Percentiles rank a stretch among this genome's conserved stretches.
These are phyloP conservation scores for Metschnikowia lachancei DNA, from an alignment of 805 yeast genomes.

Conservation along the genomic window DNA sequence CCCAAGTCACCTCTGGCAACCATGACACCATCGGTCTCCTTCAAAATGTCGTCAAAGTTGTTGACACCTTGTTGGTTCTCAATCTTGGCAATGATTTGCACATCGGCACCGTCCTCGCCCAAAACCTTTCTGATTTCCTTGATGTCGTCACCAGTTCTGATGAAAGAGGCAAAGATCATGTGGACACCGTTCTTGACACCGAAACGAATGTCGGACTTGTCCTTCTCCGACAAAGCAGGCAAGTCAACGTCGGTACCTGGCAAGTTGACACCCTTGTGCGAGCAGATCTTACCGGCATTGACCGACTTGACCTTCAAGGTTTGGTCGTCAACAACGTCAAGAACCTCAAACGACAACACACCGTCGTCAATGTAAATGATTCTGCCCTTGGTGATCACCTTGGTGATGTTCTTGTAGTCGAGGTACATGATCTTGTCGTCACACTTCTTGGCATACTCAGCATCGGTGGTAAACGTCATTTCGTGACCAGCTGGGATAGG, in stretches of 20 bases:
- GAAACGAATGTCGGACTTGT: slow-evolving; percentile 83
- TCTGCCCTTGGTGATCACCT: slow-evolving; percentile 84
- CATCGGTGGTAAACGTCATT: slow-evolving; percentile 92
- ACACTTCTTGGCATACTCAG: slow-evolving; percentile 63
- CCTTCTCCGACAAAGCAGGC: slow-evolving; percentile 97
- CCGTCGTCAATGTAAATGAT: slow-evolving; percentile 97
- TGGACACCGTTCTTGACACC: slow-evolving; percentile 98
- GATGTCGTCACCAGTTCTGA: slow-evolving; percentile 91
- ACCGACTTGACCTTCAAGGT: slow-evolving; percentile 85
- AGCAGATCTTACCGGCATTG: slow-evolving; percentile 92
- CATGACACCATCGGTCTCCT: slow-evolving; percentile 98
- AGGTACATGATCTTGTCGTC: slow-evolving; percentile 82
- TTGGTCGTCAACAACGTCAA: slow-evolving; percentile 73
- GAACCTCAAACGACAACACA: slow-evolving; percentile 90
- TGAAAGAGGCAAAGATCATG: slow-evolving; percentile 98
- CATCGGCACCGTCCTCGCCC: slow-evolving; percentile 95
- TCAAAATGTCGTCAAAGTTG: slow-evolving; percentile 95
- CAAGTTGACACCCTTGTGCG: slow-evolving; percentile 98
- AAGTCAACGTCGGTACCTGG: slow-evolving; percentile 99
- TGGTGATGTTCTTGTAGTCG: slow-evolving; percentile 95
- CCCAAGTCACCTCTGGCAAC: slow-evolving; percentile 99
- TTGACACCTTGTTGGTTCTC: slow-evolving; percentile 99
- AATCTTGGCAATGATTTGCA: slow-evolving; percentile 95
- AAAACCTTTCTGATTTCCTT: slow-evolving; percentile 86
- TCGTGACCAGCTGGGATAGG: slow-evolving; percentile 83